A percentile compares a stretch with the other conserved stretches of the same genome.
These are phyloP conservation scores for Spiraea crenata DNA, from an alignment of 331 rosid genomes.

Conservation along the genomic window DNA sequence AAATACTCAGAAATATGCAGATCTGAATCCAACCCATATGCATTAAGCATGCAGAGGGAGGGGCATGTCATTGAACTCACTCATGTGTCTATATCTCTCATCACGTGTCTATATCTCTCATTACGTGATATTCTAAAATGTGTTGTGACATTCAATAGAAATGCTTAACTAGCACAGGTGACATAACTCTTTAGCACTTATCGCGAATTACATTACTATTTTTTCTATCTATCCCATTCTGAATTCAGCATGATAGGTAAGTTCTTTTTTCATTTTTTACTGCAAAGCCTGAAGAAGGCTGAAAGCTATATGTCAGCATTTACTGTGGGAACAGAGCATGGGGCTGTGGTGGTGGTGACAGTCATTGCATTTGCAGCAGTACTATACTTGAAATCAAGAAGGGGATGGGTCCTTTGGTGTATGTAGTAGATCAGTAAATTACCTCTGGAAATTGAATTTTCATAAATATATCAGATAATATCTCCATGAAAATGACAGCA, in stretches of 20 bases:
- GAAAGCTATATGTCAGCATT: conserved; percentile 14
- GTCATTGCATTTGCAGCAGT: neutral
- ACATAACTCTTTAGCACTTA: no score
- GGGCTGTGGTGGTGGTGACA: conserved; percentile 24
- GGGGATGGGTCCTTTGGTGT: conserved; percentile 17
- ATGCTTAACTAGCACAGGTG: no score
- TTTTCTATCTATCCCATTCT: no score
- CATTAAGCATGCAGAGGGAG: no score
- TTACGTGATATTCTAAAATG: no score
- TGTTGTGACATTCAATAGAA: no score
- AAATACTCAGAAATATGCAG: neutral
- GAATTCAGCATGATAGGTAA: no score
- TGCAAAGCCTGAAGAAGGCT: conserved; percentile 16
- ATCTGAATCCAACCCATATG: no score
- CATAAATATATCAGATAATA: conserved; percentile 40
- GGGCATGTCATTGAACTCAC: no score
- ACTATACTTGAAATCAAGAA: conserved; percentile 4
- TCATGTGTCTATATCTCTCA: no score
- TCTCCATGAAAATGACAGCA: conserved; percentile 65
- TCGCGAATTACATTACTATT: no score
- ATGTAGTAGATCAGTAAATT: neutral
- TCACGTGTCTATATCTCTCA: no score
- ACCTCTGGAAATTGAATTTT: neutral
- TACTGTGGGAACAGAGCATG: conserved; percentile 18
- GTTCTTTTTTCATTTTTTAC: neutral